Conservation (phyloP, 192 early-diverging fungal genomes). For the Mortierella antarctica region DNA sequence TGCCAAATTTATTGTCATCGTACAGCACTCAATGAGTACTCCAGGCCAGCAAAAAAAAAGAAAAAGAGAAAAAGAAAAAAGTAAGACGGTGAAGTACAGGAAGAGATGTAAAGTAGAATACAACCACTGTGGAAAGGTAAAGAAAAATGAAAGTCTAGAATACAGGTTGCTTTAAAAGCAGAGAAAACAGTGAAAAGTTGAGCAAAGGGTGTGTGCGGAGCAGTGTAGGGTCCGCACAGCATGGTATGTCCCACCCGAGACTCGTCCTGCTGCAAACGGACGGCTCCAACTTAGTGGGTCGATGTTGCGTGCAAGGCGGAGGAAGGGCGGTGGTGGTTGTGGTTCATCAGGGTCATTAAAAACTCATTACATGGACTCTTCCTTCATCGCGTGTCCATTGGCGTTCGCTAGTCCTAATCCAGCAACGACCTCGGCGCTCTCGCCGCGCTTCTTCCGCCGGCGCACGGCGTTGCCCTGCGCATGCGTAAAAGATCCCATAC, state of each 20-base stretch:
- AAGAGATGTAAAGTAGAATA: not conserved
- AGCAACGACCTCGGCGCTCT: conserved; percentile 43
- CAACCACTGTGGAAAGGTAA: not conserved
- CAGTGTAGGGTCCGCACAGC: not conserved
- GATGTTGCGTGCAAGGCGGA: not conserved
- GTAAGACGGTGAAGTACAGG: not conserved
- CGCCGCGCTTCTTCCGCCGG: conserved; percentile 48
- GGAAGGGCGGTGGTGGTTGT: conserved; percentile 1
- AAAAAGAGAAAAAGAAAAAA: not conserved
- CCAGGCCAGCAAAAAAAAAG: not conserved
- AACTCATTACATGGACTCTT: conserved; percentile 39
- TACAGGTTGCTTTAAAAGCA: conserved; percentile 3
- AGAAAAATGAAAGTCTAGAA: conserved; percentile 4
- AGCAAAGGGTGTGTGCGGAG: not conserved
- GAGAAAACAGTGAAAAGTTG: not conserved
- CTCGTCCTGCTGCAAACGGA: not conserved
- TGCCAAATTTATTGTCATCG: too few species aligned
- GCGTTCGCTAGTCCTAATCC: conserved; percentile 21
- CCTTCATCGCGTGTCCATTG: conserved; percentile 30
- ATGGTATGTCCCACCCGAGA: not conserved
- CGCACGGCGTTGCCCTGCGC: conserved; percentile 30
- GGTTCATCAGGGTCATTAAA: conserved; percentile 3
- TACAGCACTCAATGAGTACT: too few species aligned
- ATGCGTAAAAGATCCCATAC: conserved; percentile 29
- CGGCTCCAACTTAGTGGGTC: not conserved